Evolutionary conservation across 2,329 filamentous ascomycete species (phyloP), one percentile per base, ranked within the genome.

Genomic region (Monilinia vaccinii-corymbosi): DNA sequence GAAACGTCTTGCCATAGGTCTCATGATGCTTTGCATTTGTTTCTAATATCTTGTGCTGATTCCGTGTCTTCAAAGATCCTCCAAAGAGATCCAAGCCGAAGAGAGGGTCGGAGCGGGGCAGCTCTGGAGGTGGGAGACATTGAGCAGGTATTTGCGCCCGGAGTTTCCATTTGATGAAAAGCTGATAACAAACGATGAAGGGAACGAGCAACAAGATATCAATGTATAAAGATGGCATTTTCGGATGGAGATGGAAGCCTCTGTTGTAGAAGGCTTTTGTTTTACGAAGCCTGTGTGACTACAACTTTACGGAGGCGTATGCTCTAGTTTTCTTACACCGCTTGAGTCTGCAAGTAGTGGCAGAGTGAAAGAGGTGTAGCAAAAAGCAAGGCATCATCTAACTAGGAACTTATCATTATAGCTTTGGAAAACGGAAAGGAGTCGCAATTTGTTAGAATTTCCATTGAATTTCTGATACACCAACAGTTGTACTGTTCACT

Each of bases 31-130:
- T 23, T 28, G 52, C 18, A 3, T 36, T 11, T 2, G 34, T 25
- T 38, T 40, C 31, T 9, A 56, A 13, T 14, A 23, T 28, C 8
- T 4, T 28, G 34, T 56, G 23, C n/a, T 47, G 18, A 2, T 48
- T 42, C 7, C 32, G 14, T 14, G 18, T 28, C 18, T 60, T 36
- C 0, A 44, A 6, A 44, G 32, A 40, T 16, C 49, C 10, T 13
- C 11, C n/a, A 13, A 60, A 42, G 10, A 60, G 42, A 13, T 60
- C 58, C 9, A 60, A 18, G 7, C 52, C 58, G 2, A 59, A 36
- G 2, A 59, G 13, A 14, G 42, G 23, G 5, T 55, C 38, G 2
- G 36, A 1, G 3, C n/a, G 10, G 10, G 28, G 53, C 13, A 47
- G 10, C 1, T 23, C n/a, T 21, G 21, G 31, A 47, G 53, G 31